Evolutionary conservation across 208 protist genomes (phyloP), one percentile per base, ranked within the genome.

Genomic region (Plasmodiophora brassicae): DNA sequence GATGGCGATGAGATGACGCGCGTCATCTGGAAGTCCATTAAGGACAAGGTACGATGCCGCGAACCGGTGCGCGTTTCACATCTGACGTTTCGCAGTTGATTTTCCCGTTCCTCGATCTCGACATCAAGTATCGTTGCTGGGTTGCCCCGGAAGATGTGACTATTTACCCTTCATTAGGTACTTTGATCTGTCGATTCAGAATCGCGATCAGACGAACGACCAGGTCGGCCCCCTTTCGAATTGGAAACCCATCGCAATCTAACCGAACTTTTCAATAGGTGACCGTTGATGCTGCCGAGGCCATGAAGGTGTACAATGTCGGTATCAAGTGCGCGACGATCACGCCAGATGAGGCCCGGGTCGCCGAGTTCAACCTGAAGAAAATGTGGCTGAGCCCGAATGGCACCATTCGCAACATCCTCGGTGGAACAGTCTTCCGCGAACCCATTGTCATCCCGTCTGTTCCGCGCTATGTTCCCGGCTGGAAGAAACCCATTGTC

Each of bases 371-470:
- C 91, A 93, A 94, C 25, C 93, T 99, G 5, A 98, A n/a, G 20
- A 32, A 98, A 92, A 98, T 98, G 97, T 99, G 97, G 96, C 98
- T 97, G 91, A 97, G 95, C 84, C 97, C 97, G n/a, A 99, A 99
- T 90, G 97, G 97, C 14, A 99, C 97, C 0, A 99, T 99, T 91
- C 95, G 97, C 84, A 99, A 99, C 93, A 99, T 98, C 90, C 93
- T 99, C n/a, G 93, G 92, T 88, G 97, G 97, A 50, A 98, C 97
- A 28, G 97, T 99, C 1, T 99, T 99, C 92, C 94, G 97, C 72
- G 97, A 98, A 93, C 97, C 97, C 32, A 99, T 99, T 87, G 95
- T 98, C 84, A 94, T 95, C 84, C 95, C 93, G 25, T 93, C 93
- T 41, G 71, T 94, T 38, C 92, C 93, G 50, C 22, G 45, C 0